A percentile compares a stretch with the other conserved stretches of the same genome.
Evolutionary conservation across 805 yeast genomes (phyloP).

Genomic region (Alloascoidea africana): DNA sequence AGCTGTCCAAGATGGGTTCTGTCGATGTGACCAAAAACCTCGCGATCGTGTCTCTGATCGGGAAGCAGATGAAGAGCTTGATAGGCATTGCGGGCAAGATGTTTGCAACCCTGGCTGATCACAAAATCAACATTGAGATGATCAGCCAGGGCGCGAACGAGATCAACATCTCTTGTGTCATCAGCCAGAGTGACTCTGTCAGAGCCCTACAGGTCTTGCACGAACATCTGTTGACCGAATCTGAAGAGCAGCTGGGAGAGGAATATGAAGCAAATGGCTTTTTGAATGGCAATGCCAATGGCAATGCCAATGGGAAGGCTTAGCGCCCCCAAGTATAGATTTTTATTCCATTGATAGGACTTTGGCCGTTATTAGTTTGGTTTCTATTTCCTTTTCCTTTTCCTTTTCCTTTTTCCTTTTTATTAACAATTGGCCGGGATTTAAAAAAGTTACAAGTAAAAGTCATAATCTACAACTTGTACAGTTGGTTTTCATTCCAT

Average conservation of each 20-base stretch:
- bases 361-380: no score
- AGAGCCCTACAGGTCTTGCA: constrained; percentile 83
- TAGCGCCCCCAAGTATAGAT: no score
- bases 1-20: constrained; percentile 66
- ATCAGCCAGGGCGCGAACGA: constrained; percentile 97
- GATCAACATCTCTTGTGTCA: constrained; percentile 91
- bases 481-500: no score
- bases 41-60: constrained; percentile 89
- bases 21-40: constrained; percentile 80
- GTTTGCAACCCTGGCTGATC: constrained; percentile 90
- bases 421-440: no score
- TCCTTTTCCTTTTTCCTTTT: no score
- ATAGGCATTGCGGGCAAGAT: constrained; percentile 96
- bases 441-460: no score
- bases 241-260: no score
- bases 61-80: constrained; percentile 92
- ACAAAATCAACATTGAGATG: constrained; percentile 91
- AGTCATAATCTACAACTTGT: no score
- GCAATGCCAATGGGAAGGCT: constrained; percentile 1
- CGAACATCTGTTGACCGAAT: constrained; percentile 47
- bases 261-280: no score
- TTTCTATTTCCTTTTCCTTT: no score
- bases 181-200: constrained; percentile 65
- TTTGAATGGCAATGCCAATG: constrained; percentile 1
- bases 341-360: no score